Evolutionary conservation across 2,329 filamentous ascomycete species (phyloP).

Genomic region (Diaporthe sp.): DNA sequence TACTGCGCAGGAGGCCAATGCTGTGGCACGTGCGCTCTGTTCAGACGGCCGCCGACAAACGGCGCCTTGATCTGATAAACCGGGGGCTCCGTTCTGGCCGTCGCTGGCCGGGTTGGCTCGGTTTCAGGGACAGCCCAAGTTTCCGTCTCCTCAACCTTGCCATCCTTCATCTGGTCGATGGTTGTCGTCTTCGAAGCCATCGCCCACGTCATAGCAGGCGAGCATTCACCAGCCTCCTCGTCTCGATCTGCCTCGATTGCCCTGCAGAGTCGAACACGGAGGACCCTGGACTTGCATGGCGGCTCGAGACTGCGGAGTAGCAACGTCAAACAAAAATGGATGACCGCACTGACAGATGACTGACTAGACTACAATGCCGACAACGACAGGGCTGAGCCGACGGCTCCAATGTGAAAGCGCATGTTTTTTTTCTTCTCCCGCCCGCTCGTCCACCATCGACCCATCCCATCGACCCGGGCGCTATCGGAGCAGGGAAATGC

Average conservation of each 20-base stretch:
- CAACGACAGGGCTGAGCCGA: conserved; percentile 20
- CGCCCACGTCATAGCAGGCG: conserved; percentile 12
- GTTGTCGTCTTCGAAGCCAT: neutral
- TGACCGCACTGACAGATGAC: neutral
- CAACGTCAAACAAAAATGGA: neutral
- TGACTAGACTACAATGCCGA: neutral
- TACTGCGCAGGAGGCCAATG: neutral
- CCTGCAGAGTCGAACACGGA: neutral
- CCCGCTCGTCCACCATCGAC: conserved; percentile 11
- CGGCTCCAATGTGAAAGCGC: neutral
- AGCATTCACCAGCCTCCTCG: neutral
- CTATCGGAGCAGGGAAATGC: conserved; percentile 19
- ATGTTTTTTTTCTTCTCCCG: conserved; percentile 1
- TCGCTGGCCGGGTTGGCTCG: neutral
- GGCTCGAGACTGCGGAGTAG: neutral
- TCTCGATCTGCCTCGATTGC: conserved; percentile 6
- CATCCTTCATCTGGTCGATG: neutral
- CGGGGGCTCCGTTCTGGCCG: neutral
- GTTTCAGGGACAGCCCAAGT: neutral
- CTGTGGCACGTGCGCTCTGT: conserved; percentile 16
- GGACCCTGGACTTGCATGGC: neutral
- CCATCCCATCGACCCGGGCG: conserved; percentile 30
- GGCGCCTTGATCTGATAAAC: conserved; percentile 5
- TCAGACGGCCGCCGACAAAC: conserved; percentile 9
- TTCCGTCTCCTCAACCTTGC: neutral